phyloP scores from a whole-genome alignment of 768 basidiomycete species.

The Lentinula lateritia region DNA sequence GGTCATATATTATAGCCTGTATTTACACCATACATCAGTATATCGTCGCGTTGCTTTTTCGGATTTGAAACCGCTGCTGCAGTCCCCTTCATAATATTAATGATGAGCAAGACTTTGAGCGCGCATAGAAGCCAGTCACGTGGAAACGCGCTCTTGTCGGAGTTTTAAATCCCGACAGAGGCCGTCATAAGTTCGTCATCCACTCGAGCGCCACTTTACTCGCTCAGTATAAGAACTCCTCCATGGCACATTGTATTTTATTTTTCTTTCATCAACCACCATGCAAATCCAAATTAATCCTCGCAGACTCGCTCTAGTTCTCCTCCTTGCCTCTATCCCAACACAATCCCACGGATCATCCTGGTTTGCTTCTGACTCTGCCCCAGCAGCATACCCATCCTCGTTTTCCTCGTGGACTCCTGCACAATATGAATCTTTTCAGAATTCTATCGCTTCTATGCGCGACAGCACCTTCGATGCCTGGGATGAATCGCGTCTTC shows the following conservation, averaged over 20 bases:
- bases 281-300: background rate
- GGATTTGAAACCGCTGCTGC: too few species aligned
- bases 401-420: slow-evolving; percentile 43
- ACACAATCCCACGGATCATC: background rate
- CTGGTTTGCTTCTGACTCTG: background rate
- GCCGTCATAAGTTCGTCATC: background rate
- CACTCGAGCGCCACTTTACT: background rate
- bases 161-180: too few species aligned
- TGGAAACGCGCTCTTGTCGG: too few species aligned
- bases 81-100: too few species aligned
- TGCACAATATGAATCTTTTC: slow-evolving; percentile 60
- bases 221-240: background rate
- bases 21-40: too few species aligned
- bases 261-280: background rate
- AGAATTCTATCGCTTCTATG: slow-evolving; percentile 54
- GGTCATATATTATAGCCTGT: too few species aligned
- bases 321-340: background rate
- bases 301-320: background rate
- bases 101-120: too few species aligned
- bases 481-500: slow-evolving; percentile 82
- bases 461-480: slow-evolving; percentile 62
- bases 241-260: background rate
- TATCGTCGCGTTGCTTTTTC: too few species aligned
- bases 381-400: background rate
- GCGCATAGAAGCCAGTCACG: too few species aligned